phyloP scores from a whole-genome alignment of 2,329 filamentous ascomycete genomes.

The Hypoxylon sp. region DNA sequence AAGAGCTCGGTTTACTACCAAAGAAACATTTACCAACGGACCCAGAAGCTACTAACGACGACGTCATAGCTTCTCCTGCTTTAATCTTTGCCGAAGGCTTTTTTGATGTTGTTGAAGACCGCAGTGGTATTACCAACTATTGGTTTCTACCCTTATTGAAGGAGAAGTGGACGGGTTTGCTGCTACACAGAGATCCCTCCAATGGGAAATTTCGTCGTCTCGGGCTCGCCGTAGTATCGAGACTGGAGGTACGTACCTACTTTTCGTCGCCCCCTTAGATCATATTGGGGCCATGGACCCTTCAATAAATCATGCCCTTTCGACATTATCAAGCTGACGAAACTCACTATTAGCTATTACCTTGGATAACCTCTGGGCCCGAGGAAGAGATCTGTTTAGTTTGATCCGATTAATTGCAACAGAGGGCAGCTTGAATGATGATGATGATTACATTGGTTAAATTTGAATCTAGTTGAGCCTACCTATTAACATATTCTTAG shows the following conservation, averaged over 20 bases:
- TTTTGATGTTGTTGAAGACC: constrained; percentile 33
- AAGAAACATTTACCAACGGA: too few relatives aligned
- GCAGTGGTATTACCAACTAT: constrained; percentile 7
- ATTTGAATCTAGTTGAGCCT: too few relatives aligned
- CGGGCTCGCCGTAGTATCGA: constrained; percentile 20
- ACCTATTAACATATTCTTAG: too few relatives aligned
- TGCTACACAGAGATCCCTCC: constrained; percentile 23
- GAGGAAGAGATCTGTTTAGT: constrained; percentile 28
- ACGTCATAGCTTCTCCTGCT: background rate
- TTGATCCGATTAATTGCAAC: too few relatives aligned
- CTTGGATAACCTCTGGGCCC: constrained; percentile 22
- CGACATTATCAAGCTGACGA: too few relatives aligned
- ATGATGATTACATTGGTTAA: too few relatives aligned
- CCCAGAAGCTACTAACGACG: too few relatives aligned
- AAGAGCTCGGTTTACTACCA: constrained; percentile 1
- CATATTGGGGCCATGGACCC: too few relatives aligned
- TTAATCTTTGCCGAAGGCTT: constrained; percentile 18
- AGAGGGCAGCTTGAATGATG: too few relatives aligned
- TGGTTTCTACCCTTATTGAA: constrained; percentile 35
- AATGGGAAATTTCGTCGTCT: constrained; percentile 33
- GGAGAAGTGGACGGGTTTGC: constrained; percentile 21
- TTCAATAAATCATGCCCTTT: too few relatives aligned
- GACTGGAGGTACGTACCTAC: constrained; percentile 27
- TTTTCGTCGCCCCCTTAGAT: too few relatives aligned
- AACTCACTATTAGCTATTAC: too few relatives aligned